Conservation (phyloP, 2,329 filamentous ascomycete genomes). For the Corynespora cassiicola region DNA sequence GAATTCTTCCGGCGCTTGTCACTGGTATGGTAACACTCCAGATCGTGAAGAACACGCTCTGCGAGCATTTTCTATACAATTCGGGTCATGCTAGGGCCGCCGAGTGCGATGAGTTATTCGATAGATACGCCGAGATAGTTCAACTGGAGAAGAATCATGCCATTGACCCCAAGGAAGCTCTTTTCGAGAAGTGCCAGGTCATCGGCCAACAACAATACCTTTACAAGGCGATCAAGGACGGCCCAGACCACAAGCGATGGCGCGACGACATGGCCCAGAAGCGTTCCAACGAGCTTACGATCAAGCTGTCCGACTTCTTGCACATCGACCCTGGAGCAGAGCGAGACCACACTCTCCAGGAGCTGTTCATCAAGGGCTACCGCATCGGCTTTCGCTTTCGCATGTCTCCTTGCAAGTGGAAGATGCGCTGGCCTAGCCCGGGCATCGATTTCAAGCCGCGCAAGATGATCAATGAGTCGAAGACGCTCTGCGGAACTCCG, state of each 20-base stretch:
- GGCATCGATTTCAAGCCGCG: slow-evolving; percentile 13
- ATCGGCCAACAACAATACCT: slow-evolving; percentile 18
- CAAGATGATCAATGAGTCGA: slow-evolving; percentile 25
- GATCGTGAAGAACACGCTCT: slow-evolving; percentile 16
- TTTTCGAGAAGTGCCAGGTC: slow-evolving; percentile 14
- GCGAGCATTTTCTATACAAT: slow-evolving; percentile 17
- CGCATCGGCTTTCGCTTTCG: slow-evolving; percentile 28
- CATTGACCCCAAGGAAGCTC: slow-evolving; percentile 4
- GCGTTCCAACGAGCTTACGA: slow-evolving; percentile 6
- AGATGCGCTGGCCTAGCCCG: slow-evolving; percentile 16
- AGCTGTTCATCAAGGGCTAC: slow-evolving; percentile 27
- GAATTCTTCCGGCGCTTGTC: slow-evolving; percentile 18
- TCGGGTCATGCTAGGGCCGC: slow-evolving; percentile 12
- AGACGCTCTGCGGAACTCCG: slow-evolving; percentile 18
- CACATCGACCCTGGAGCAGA: slow-evolving; percentile 3
- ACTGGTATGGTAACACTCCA: slow-evolving; percentile 16
- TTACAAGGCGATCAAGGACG: slow-evolving; percentile 20
- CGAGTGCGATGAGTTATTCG: slow-evolving; percentile 10
- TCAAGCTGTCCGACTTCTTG: slow-evolving; percentile 7
- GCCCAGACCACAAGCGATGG: slow-evolving; percentile 13
- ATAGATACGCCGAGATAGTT: slow-evolving; percentile 8
- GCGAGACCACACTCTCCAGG: slow-evolving; percentile 16
- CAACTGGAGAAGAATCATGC: too few relatives aligned
- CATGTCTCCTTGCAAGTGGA: slow-evolving; percentile 22
- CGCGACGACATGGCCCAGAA: slow-evolving; percentile 11